Conservation (phyloP, 352 stramenopile genomes). For the Globisporangium nodosum region DNA sequence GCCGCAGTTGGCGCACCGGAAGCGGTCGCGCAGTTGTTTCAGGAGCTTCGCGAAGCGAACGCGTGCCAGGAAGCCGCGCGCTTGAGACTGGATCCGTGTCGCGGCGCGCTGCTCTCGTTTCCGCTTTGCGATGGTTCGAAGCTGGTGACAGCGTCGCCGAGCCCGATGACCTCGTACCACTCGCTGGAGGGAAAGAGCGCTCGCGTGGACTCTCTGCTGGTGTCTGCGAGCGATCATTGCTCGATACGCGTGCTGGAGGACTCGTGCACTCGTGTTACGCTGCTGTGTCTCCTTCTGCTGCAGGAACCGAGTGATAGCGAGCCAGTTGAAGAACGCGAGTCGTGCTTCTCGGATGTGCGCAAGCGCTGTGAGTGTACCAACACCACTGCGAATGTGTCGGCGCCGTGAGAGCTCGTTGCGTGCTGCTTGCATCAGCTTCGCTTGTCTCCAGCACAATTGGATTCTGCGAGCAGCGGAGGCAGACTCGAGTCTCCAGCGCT, state of each 20-base stretch:
- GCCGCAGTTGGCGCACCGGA: conserved; percentile 51
- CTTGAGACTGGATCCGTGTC: conserved; percentile 21
- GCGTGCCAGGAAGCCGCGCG: conserved; percentile 21
- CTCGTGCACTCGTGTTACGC: not conserved
- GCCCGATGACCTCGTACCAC: conserved; percentile 6
- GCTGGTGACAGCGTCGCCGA: not conserved
- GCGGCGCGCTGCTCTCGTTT: conserved; percentile 9
- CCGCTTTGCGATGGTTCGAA: not conserved
- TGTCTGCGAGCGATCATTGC: not conserved
- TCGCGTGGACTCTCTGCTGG: not conserved
- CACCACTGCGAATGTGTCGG: not conserved
- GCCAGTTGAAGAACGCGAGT: not conserved
- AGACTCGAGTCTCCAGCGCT: not conserved
- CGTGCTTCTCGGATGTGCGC: not conserved
- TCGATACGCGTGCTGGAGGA: conserved; percentile 15
- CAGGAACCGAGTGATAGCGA: not conserved
- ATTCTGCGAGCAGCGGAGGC: not conserved
- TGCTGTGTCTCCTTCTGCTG: not conserved
- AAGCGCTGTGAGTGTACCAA: not conserved
- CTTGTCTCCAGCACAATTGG: not conserved
- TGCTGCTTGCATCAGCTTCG: not conserved
- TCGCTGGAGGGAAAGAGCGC: conserved; percentile 14
- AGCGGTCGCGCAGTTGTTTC: conserved; percentile 35
- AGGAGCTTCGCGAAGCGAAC: conserved; percentile 16
- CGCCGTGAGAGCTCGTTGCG: not conserved